Conservation (phyloP, 225 moss, liverwort and hornwort species). For the Lunularia cruciata region DNA sequence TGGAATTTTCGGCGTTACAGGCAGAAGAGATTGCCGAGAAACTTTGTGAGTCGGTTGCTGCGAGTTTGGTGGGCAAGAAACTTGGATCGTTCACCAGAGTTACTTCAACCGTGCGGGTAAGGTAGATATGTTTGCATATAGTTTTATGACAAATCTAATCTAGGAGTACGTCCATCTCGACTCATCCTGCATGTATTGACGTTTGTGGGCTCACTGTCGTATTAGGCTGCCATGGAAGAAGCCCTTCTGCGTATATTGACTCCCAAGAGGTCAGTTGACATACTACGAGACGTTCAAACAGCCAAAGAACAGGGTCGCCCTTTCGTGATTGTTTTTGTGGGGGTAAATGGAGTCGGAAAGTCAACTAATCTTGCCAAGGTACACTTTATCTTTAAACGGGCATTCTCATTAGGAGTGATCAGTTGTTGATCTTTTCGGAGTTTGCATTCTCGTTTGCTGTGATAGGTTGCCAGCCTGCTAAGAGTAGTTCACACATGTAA, state of each 20-base stretch:
- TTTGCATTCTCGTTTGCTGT: not conserved
- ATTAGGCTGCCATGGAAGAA: constrained; percentile 90
- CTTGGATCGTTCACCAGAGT: constrained; percentile 91
- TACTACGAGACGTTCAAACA: constrained; percentile 83
- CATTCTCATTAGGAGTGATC: not conserved
- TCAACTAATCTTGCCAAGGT: constrained; percentile 97
- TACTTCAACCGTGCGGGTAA: constrained; percentile 83
- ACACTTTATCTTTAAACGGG: not conserved
- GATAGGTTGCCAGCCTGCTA: not conserved
- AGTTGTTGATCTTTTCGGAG: not conserved
- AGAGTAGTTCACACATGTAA: too few species aligned
- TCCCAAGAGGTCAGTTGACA: constrained; percentile 95
- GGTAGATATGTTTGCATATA: not conserved
- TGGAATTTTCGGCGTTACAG: constrained; percentile 28
- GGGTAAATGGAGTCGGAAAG: constrained; percentile 99
- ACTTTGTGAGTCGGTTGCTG: constrained; percentile 94
- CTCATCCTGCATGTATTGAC: too few species aligned
- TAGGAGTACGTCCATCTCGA: too few species aligned
- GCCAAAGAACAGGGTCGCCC: constrained; percentile 89
- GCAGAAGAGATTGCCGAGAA: constrained; percentile 98
- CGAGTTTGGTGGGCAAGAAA: constrained; percentile 94
- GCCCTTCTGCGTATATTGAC: constrained; percentile 84
- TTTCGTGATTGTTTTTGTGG: constrained; percentile 92
- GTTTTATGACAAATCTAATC: too few species aligned
- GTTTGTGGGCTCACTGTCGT: not conserved